Evolutionary conservation across 176 grass and related monocot species (phyloP), one percentile per base, ranked within the genome.

Genomic region (Hordeum marinum): DNA sequence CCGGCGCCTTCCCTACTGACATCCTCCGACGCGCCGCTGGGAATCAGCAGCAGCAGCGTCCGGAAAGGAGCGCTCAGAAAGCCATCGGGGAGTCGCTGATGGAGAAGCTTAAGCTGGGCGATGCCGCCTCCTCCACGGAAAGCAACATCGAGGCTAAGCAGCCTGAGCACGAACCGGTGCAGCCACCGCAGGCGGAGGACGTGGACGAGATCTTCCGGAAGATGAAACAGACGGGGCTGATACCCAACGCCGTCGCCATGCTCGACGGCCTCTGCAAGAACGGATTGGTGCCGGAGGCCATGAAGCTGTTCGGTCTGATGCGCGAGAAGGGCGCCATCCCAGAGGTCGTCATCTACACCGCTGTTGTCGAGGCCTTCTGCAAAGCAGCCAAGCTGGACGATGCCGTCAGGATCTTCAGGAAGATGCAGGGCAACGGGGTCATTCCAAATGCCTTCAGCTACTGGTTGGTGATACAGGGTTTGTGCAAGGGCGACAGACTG

Each of bases 321-420:
- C 93, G 96, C 3, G 96, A 98, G 88, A 98, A 94, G 71, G 91
- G 96, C 9, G 84, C 88, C 18, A 98, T 98, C 63, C 96, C 96
- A 5, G 96, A 98, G 81, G 96, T 98, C 2, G 96, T 98, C 23
- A 88, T 98, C 43, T 98, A 98, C 91, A 96, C 96, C 2, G 96
- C 96, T 0, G 93, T 94, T 2, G 96, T 94, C 0, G 96, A 98
- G 57, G 96, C 90, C 2, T 96, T 98, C 86, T 94, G 91, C 91
- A 90, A 98, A 83, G 88, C 65, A 0, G 34, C 57, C 18, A 95
- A 87, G 75, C 87, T 92, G 12, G 90, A 98, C 0, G 96, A 98
- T 18, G 96, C 93, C 0, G 86, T 88, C 11, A 94, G 90, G 82
- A 93, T 96, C 24, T 98, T 99, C 68, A 86, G 82, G 70, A 96